Evolutionary conservation across 495 filamentous ascomycete species (phyloP).

Genomic region (Aspergillus funiculosus): DNA sequence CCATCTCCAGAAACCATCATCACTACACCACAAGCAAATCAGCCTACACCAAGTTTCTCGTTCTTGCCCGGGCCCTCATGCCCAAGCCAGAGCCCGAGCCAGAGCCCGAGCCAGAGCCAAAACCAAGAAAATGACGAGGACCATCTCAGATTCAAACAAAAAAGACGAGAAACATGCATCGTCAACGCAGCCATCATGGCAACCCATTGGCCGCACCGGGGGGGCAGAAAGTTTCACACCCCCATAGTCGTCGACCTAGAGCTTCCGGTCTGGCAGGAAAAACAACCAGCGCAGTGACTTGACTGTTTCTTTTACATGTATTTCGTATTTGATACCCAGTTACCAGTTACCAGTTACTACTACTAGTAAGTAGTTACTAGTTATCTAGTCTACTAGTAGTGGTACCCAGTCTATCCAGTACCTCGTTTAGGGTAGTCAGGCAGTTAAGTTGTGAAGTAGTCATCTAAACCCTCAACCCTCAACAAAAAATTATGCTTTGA

Average conservation of each 20-base stretch:
- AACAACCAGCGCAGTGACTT: neutral
- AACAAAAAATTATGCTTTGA: too few relatives aligned
- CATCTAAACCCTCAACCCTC: too few relatives aligned
- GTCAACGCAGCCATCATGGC: slow-evolving; percentile 72
- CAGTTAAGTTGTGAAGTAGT: too few relatives aligned
- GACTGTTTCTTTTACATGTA: neutral
- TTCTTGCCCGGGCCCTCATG: too few relatives aligned
- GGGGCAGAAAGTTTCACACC: slow-evolving; percentile 59
- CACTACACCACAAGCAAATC: neutral
- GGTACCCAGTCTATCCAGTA: too few relatives aligned
- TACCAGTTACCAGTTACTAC: too few relatives aligned
- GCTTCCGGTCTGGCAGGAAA: slow-evolving; percentile 53
- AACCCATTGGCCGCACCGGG: slow-evolving; percentile 56
- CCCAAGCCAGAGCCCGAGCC: neutral
- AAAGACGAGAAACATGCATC: slow-evolving; percentile 65
- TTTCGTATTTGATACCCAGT: neutral
- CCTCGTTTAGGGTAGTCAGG: too few relatives aligned
- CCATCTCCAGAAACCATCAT: slow-evolving; percentile 9
- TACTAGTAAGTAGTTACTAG: too few relatives aligned
- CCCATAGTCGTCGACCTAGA: slow-evolving; percentile 75
- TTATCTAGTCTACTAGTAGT: too few relatives aligned
- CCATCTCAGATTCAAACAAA: neutral
- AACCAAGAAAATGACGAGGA: slow-evolving; percentile 1
- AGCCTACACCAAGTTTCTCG: slow-evolving; percentile 12
- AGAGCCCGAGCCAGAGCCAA: neutral